Conservation (phyloP, 1,139 yeast genomes). For the Geotrichum siamense region DNA sequence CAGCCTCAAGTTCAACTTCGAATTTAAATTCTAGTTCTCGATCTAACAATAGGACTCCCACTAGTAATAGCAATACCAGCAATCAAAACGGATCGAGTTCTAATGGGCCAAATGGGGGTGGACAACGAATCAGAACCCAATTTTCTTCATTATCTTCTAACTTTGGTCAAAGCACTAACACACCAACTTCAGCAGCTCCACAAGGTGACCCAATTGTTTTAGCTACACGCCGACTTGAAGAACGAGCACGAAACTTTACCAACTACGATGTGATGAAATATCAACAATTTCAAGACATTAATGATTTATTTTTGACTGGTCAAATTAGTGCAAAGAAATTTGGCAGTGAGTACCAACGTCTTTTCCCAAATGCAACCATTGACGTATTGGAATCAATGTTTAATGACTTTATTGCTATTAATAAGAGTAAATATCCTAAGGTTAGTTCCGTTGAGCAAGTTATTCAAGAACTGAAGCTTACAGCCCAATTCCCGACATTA, state of each 20-base stretch:
- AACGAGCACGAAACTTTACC: slow-evolving; percentile 58
- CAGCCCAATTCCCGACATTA: slow-evolving; percentile 16
- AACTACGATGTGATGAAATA: slow-evolving; percentile 46
- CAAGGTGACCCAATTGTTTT: slow-evolving; percentile 43
- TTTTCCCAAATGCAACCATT: slow-evolving; percentile 40
- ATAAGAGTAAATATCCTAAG: slow-evolving; percentile 8
- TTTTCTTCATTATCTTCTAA: slow-evolving; percentile 13
- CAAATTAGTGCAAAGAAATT: slow-evolving; percentile 47
- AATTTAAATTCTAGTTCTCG: slow-evolving; percentile 3
- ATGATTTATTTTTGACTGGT: slow-evolving; percentile 44
- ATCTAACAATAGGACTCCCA: slow-evolving; percentile 9
- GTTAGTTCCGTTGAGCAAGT: slow-evolving; percentile 14
- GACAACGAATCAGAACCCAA: slow-evolving; percentile 19
- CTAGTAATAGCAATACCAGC: slow-evolving; percentile 10
- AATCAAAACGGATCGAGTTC: slow-evolving; percentile 21
- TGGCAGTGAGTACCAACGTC: slow-evolving; percentile 42
- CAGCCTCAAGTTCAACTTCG: slow-evolving; percentile 5
- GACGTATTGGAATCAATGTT: slow-evolving; percentile 43
- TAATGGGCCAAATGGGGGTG: slow-evolving; percentile 21
- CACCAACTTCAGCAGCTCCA: slow-evolving; percentile 6
- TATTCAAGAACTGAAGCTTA: slow-evolving; percentile 19
- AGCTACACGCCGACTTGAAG: slow-evolving; percentile 63
- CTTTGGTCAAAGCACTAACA: slow-evolving; percentile 12
- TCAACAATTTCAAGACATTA: slow-evolving; percentile 45
- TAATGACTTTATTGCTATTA: slow-evolving; percentile 42